Conservation (phyloP, 1,284 basidiomycete genomes). For the Naganishia albida region DNA sequence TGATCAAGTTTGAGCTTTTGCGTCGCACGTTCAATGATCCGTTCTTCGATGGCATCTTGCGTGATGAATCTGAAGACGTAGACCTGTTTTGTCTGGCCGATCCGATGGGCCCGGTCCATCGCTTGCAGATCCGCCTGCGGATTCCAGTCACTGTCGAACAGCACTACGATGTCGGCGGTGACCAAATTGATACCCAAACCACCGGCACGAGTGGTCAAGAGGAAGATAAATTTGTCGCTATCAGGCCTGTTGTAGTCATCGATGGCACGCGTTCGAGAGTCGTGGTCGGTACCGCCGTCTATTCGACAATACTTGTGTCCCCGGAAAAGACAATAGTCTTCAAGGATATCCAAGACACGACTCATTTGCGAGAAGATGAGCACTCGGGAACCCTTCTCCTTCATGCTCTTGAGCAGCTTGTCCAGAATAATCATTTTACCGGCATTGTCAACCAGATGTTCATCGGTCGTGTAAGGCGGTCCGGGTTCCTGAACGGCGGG, state of each 20-base stretch:
- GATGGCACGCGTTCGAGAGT: constrained; percentile 92
- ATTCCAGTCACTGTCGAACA: constrained; percentile 99
- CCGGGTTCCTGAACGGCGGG: constrained; percentile 72
- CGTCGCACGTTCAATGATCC: constrained; percentile 93
- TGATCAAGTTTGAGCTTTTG: constrained; percentile 96
- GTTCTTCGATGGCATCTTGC: constrained; percentile 86
- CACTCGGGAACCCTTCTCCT: constrained; percentile 87
- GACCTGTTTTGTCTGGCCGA: constrained; percentile 98
- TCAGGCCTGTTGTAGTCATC: constrained; percentile 97
- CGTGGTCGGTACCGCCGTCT: constrained; percentile 92
- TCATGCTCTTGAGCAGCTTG: constrained; percentile 85
- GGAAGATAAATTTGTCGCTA: constrained; percentile 95
- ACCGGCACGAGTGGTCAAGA: constrained; percentile 97
- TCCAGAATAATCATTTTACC: constrained; percentile 99
- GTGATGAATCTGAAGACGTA: constrained; percentile 98
- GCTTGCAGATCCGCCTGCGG: constrained; percentile 98
- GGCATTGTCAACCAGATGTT: constrained; percentile 90
- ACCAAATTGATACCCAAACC: constrained; percentile 97
- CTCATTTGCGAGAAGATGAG: constrained; percentile 99
- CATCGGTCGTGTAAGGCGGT: constrained; percentile 97
- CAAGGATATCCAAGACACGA: constrained; percentile 89
- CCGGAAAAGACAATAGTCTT: constrained; percentile 96
- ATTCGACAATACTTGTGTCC: constrained; percentile 93
- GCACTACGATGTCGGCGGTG: constrained; percentile 88
- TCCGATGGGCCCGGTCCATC: constrained; percentile 98